A percentile compares a stretch with the other conserved stretches of the same genome.
Conservation (phyloP, 139 green algal genomes). For the Tetradesmus lagerheimii region DNA sequence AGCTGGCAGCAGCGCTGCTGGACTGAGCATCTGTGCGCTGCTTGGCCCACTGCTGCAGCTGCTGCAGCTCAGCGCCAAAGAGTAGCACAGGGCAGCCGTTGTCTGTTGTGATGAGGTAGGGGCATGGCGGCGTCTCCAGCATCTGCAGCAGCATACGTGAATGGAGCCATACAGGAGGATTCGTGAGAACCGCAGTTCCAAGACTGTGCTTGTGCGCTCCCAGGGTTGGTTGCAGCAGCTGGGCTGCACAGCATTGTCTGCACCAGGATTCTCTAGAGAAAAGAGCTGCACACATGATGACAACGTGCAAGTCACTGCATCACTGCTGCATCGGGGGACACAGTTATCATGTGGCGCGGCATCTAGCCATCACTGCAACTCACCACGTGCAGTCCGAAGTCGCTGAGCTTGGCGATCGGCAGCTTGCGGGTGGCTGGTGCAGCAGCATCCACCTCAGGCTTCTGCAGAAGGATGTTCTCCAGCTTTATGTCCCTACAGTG, state of each 20-base stretch:
- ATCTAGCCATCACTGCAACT: not conserved
- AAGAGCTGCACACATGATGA: no score
- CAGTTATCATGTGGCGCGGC: no score
- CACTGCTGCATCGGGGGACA: no score
- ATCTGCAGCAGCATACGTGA: not conserved
- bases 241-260: not conserved
- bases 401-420: constrained; percentile 24
- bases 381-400: constrained; percentile 43
- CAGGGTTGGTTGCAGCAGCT: not conserved
- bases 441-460: not conserved
- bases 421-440: not conserved
- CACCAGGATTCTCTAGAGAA: no score
- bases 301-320: not conserved
- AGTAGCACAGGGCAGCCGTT: not conserved
- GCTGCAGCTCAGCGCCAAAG: not conserved
- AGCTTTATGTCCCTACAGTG: constrained; percentile 27
- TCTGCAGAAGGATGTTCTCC: constrained; percentile 25
- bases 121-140: not conserved
- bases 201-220: no score
- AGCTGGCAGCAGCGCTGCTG: not conserved
- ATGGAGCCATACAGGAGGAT: no score
- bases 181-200: no score
- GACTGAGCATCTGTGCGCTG: not conserved
- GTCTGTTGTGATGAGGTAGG: not conserved
- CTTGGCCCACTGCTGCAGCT: constrained; percentile 13